A percentile compares a stretch with the other conserved stretches of the same genome.
phyloP scores from a whole-genome alignment of 257 asterid genomes.

The Fraxinus anomala region DNA sequence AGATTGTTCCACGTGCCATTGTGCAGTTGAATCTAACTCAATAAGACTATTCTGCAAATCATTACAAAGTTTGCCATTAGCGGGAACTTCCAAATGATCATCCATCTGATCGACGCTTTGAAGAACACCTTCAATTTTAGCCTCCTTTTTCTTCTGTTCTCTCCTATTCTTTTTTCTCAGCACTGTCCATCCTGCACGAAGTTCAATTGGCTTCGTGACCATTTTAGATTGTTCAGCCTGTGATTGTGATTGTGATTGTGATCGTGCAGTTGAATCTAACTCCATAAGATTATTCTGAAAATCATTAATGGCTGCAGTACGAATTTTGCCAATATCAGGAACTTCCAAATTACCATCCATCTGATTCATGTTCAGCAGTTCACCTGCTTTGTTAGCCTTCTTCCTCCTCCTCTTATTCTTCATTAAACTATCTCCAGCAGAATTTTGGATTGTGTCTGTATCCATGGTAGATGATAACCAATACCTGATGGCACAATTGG shows the following conservation, averaged over 20 bases:
- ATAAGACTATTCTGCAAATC: constrained; percentile 24
- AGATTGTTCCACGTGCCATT: constrained; percentile 24
- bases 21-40: constrained; percentile 25
- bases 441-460: constrained; percentile 14
- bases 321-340: constrained; percentile 21
- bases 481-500: constrained; percentile 5
- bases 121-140: constrained; percentile 14
- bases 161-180: constrained; percentile 24
- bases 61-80: constrained; percentile 19
- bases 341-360: constrained; percentile 28
- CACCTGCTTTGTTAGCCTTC: constrained; percentile 28
- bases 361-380: constrained; percentile 31
- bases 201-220: constrained; percentile 27
- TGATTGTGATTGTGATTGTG: constrained; percentile 35
- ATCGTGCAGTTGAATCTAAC: constrained; percentile 22
- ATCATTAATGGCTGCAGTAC: constrained; percentile 21
- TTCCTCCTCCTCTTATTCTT: constrained; percentile 24
- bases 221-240: constrained; percentile 28
- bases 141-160: constrained; percentile 16
- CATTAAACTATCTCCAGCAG: not conserved
- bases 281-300: constrained; percentile 24
- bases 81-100: constrained; percentile 23
- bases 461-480: constrained; percentile 16
- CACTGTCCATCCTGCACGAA: constrained; percentile 27
- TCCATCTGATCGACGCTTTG: constrained; percentile 7